phyloP scores from a whole-genome alignment of 352 stramenopile genomes.

The Phytopythium sindhum region DNA sequence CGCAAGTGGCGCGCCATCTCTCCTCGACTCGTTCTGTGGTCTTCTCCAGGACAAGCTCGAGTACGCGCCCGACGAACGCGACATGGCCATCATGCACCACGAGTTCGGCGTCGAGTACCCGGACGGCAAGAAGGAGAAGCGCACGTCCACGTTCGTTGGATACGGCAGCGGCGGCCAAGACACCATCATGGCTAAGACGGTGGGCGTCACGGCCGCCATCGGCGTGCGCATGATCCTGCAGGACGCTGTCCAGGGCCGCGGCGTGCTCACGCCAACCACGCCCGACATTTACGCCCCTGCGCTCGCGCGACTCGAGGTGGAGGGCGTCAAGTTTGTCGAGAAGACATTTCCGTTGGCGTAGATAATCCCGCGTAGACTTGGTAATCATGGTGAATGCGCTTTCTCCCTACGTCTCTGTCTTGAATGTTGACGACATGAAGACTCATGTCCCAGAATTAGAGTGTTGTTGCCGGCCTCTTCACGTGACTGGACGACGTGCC shows the following conservation, averaged over 20 bases:
- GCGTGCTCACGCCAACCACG: conserved; percentile 88
- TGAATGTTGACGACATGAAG: neutral
- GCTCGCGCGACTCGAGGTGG: conserved; percentile 78
- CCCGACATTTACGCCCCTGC: conserved; percentile 89
- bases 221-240: conserved; percentile 93
- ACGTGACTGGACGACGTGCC: too few relatives aligned
- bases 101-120: conserved; percentile 80
- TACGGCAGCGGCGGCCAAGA: conserved; percentile 83
- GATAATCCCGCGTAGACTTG: neutral
- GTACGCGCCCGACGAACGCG: conserved; percentile 89
- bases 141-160: conserved; percentile 89
- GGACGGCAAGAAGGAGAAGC: conserved; percentile 81
- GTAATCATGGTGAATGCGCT: neutral
- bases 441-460: neutral
- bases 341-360: conserved; percentile 54
- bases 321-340: conserved; percentile 86
- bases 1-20: conserved; percentile 36
- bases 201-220: conserved; percentile 93
- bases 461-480: neutral
- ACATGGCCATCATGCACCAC: conserved; percentile 95
- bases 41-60: conserved; percentile 89
- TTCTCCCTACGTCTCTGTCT: neutral
- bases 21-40: conserved; percentile 84
- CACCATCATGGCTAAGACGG: conserved; percentile 95
- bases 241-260: conserved; percentile 73